Base-by-base conservation (phyloP, 2,329 filamentous ascomycete species). In the Westerdykella sp. region DNA sequence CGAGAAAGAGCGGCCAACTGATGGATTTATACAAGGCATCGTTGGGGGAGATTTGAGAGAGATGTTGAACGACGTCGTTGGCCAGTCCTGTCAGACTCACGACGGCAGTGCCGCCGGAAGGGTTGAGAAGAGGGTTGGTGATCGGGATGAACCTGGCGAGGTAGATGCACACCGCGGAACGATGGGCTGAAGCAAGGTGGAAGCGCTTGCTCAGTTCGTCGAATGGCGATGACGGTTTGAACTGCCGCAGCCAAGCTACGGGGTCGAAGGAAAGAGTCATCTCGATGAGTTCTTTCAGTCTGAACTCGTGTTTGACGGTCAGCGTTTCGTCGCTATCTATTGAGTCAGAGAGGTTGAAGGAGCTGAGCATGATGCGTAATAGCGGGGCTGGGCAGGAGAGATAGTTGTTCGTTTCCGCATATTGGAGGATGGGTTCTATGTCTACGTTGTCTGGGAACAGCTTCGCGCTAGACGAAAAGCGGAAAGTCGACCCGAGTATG, bases 1-100 rank as follows among this genome's bases (percentile, higher is more conserved):
- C 75, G 23, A 81, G 71, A 49, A 80, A 80, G 0, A 76, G 68
- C 1, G 78, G 76, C 77, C 77, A 81, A n/a, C 74, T 74, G 2
- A 76, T 78, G 6, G 74, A 78, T 55, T 79, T 80, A 66, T 78
- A 80, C 34, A 79, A 69, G 6, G 72, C 69, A 51, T 78, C 75
- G 2, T 67, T 59, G 15, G 71, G 68, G 22, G 66, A 67, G 30
- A 81, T 69, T 41, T 68, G 63, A 5, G 70, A 72, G 18, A 80
- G 65, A 45, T 79, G 72, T n/a, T 62, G 52, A 2, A 79, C 62
- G 31, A 78, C 75, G 28, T 77, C 75, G 18, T 67, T 56, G 4
- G 75, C 72, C 2, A 80, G 68, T 7, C 38, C 52, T 1, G 57
- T 56, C 9, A 65, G 41, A 28, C 54, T 62, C 42, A 65, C 56